Conservation (phyloP, 2,329 filamentous ascomycete genomes). For the Venturia oleaginea region DNA sequence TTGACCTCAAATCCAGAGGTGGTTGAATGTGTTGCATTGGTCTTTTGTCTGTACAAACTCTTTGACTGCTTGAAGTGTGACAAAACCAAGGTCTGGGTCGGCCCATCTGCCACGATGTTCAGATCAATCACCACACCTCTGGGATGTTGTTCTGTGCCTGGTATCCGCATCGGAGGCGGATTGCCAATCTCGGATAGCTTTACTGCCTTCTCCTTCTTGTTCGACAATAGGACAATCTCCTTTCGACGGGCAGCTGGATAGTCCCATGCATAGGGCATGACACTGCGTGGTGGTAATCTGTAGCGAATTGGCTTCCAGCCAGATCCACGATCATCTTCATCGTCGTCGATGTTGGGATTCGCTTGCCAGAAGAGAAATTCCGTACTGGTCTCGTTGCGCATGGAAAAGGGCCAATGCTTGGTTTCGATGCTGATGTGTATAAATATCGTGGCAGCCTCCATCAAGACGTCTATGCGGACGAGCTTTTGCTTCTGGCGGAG, state of each 20-base stretch:
- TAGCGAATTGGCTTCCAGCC: conserved; percentile 92
- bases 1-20: conserved; percentile 85
- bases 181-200: conserved; percentile 96
- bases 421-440: conserved; percentile 81
- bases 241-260: conserved; percentile 96
- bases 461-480: conserved; percentile 76
- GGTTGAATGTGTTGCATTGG: conserved; percentile 47
- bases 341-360: conserved; percentile 85
- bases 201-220: conserved; percentile 77
- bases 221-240: conserved; percentile 74
- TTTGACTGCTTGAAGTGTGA: conserved; percentile 90
- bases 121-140: conserved; percentile 87
- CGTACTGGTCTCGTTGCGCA: conserved; percentile 94
- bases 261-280: conserved; percentile 99
- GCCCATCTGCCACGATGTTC: conserved; percentile 90
- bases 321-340: conserved; percentile 70
- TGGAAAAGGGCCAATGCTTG: conserved; percentile 96
- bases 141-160: conserved; percentile 50
- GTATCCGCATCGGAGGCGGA: conserved; percentile 84
- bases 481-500: conserved; percentile 81
- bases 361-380: conserved; percentile 97
- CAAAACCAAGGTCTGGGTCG: conserved; percentile 86
- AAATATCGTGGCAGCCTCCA: conserved; percentile 92
- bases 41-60: conserved; percentile 74
- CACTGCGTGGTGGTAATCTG: conserved; percentile 82